Percentiles rank a stretch among this genome's conserved stretches.
Evolutionary conservation across 768 basidiomycete species (phyloP).

Genomic region (Candolleomyces efflorescens): DNA sequence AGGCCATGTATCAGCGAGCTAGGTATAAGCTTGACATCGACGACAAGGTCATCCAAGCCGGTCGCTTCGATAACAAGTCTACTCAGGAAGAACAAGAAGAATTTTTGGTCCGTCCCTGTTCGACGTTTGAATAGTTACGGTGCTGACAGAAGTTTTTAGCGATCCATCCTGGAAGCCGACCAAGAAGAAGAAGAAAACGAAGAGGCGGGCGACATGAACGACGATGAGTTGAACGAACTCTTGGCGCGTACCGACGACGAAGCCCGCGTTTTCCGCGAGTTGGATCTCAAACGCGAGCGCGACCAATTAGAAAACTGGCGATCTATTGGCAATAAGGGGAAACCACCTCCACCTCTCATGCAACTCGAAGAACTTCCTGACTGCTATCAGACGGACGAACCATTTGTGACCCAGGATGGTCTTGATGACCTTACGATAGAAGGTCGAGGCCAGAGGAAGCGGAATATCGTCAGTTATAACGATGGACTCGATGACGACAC

Average conservation of each 20-base stretch:
- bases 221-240: conserved; percentile 91
- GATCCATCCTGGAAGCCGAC: conserved; percentile 85
- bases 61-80: conserved; percentile 98
- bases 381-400: conserved; percentile 83
- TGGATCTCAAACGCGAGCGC: conserved; percentile 79
- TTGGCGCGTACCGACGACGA: conserved; percentile 86
- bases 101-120: conserved; percentile 61
- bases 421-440: conserved; percentile 59
- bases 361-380: conserved; percentile 87
- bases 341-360: conserved; percentile 73
- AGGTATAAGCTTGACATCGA: conserved; percentile 97
- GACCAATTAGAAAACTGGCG: conserved; percentile 65
- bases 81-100: conserved; percentile 98
- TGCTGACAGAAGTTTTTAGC: conserved; percentile 39
- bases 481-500: conserved; percentile 94
- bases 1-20: conserved; percentile 94
- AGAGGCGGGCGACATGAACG: conserved; percentile 89
- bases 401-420: conserved; percentile 58
- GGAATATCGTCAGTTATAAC: conserved; percentile 86
- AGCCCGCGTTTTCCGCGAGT: conserved; percentile 64
- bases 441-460: conserved; percentile 81
- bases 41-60: conserved; percentile 98
- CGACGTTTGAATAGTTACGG: conserved; percentile 1
- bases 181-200: conserved; percentile 89
- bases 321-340: conserved; percentile 68